These are phyloP conservation scores for Schizochytrium sp. DNA, from an alignment of 108 stramenopile genomes.

Conservation along the genomic window DNA sequence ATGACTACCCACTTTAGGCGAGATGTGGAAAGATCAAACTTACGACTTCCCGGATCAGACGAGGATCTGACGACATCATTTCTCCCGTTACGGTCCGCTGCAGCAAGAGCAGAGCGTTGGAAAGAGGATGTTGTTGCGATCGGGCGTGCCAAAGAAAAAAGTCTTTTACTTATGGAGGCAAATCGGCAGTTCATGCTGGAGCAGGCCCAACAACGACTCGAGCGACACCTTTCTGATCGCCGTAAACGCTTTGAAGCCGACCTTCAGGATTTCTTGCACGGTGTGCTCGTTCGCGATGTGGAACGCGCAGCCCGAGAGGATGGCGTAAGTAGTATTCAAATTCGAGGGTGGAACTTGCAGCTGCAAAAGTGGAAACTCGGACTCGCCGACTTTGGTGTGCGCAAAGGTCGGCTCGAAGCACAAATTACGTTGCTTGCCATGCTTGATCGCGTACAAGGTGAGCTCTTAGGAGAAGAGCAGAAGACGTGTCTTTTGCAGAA, in stretches of 20 bases:
- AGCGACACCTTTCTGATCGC: neutral
- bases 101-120: neutral
- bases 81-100: neutral
- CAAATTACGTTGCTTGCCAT: neutral
- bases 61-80: neutral
- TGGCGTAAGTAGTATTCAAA: neutral
- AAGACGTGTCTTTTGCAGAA: neutral
- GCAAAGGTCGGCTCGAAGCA: neutral
- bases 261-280: neutral
- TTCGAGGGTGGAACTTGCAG: neutral
- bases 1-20: neutral
- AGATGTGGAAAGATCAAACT: neutral
- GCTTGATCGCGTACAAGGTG: neutral
- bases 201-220: neutral
- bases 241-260: neutral
- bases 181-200: neutral
- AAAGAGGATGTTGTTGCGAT: neutral
- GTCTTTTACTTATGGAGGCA: neutral
- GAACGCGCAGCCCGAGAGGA: neutral
- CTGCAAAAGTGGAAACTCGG: neutral
- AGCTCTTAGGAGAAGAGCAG: neutral
- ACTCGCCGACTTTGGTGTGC: neutral
- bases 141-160: neutral
- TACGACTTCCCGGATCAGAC: neutral
- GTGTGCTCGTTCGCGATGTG: neutral